Evolutionary conservation across 345 rosid genomes (phyloP), one percentile per base, ranked within the genome.

Genomic region (Arabidopsis arenosa): DNA sequence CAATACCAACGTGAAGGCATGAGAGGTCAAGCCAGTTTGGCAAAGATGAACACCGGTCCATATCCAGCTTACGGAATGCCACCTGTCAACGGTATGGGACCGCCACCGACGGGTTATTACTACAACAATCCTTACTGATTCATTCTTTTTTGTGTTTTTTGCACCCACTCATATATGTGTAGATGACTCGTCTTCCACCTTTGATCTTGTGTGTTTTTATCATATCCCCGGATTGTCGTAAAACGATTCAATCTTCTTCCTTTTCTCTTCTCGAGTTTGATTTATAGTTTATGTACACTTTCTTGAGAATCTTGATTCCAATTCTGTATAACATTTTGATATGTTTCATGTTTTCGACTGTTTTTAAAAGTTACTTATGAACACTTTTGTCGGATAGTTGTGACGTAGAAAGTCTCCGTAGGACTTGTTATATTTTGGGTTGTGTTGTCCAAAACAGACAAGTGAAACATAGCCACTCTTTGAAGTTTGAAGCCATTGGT

Each of bases 1-100:
- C 93, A 87, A 39, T 90, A 89, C 63, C 81, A 83, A 2, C 82
- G 70, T 47, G 87, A 86, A 21, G 98, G 98, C 13, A 94, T 86
- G 97, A 90, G 87, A 74, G 97, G 92, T 66, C 92, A 87, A 82
- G 37, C 88, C 26, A 87, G 86, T 78, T 85, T 90, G 88, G 75
- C 83, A 43, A 89, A 82, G 85, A 67, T 90, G 71, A 86, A 56
- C 40, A 79, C 75, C 1, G 80, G 82, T 8, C 84, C 80, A 45
- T 80, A 33, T 62, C 88, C 6, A 52, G 62, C 75, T 75, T 87
- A 90, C 7, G 91, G 96, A 5, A 83, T 90, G 91, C 90, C 88
- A 12, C 90, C 80, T 8, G 81, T 73, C 9, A 48, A 79, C 21
- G 78, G 81, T 0, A 71, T 72, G 73, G 81, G 81, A 72, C 48